Evolutionary conservation across 768 basidiomycete species (phyloP).

Genomic region (Amanita jacksonii): DNA sequence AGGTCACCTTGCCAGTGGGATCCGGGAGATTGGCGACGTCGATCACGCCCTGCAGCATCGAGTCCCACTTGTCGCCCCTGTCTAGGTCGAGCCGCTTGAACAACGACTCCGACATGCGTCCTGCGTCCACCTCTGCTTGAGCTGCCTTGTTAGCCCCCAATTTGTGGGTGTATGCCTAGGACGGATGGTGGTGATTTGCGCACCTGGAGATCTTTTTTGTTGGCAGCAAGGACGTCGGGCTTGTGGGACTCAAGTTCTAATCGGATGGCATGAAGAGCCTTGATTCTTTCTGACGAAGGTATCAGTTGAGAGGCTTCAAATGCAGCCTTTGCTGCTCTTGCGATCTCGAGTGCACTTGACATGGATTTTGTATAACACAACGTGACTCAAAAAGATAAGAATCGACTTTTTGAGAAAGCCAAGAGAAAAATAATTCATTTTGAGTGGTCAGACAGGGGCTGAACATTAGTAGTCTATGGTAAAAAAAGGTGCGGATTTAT

Average conservation of each 20-base stretch:
- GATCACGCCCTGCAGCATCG: conserved; percentile 83
- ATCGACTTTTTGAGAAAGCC: not conserved
- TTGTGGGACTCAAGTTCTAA: conserved; percentile 56
- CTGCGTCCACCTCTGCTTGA: conserved; percentile 65
- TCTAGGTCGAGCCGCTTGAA: conserved; percentile 79
- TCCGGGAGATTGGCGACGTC: conserved; percentile 83
- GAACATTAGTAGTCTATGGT: conserved; percentile 17
- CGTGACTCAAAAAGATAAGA: conserved; percentile 12
- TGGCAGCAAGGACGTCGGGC: conserved; percentile 68
- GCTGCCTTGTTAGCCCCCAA: conserved; percentile 47
- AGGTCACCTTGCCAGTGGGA: conserved; percentile 80
- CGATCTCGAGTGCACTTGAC: conserved; percentile 46
- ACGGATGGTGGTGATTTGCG: conserved; percentile 11
- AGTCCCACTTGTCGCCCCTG: conserved; percentile 83
- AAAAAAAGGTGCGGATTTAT: conserved; percentile 23
- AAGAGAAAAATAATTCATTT: conserved; percentile 21
- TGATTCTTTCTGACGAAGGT: conserved; percentile 52
- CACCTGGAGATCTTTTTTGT: conserved; percentile 73
- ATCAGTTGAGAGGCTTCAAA: conserved; percentile 86
- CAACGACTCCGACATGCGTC: conserved; percentile 74
- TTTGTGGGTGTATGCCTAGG: not conserved
- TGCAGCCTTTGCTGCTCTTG: conserved; percentile 68
- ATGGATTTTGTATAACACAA: conserved; percentile 7
- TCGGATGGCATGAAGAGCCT: conserved; percentile 63
- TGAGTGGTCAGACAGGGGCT: conserved; percentile 17